These are phyloP conservation scores for Quillaja saponaria DNA, from an alignment of 306 rosid genomes.

Conservation along the genomic window DNA sequence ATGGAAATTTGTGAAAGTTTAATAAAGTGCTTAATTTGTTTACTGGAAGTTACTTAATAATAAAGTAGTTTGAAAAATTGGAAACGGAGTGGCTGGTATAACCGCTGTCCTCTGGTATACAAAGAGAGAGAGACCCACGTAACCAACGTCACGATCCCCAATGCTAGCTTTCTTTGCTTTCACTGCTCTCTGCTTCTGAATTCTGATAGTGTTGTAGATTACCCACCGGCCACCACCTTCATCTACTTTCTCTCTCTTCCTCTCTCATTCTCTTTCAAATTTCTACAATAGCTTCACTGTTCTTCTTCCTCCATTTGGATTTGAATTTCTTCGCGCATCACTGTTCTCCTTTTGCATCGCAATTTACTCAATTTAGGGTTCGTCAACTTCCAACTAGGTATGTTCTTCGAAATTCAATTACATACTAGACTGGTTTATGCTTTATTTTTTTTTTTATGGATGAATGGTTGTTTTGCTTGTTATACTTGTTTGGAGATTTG, in stretches of 20 bases:
- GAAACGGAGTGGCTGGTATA: slow-evolving; percentile 16
- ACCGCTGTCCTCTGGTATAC: too few relatives aligned
- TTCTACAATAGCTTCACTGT: too few relatives aligned
- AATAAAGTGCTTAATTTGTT: too few relatives aligned
- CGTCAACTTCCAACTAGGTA: slow-evolving; percentile 11
- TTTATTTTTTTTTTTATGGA: not conserved
- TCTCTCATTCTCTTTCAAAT: slow-evolving; percentile 6
- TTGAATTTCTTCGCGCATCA: not conserved
- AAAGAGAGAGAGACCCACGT: slow-evolving; percentile 17
- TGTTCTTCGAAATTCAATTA: not conserved
- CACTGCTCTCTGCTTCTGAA: slow-evolving; percentile 38
- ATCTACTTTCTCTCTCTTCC: slow-evolving; percentile 10
- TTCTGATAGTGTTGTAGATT: too few relatives aligned
- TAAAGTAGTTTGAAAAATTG: too few relatives aligned
- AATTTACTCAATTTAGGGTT: slow-evolving; percentile 11
- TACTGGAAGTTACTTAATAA: too few relatives aligned
- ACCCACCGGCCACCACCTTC: too few relatives aligned
- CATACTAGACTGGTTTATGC: not conserved
- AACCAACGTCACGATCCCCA: slow-evolving; percentile 23
- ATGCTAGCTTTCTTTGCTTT: slow-evolving; percentile 25
- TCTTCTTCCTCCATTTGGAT: not conserved
- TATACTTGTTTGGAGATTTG: too few relatives aligned
- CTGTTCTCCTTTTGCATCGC: not conserved
- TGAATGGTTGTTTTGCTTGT: too few relatives aligned
- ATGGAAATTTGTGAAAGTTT: too few relatives aligned